Base-by-base conservation (phyloP, 257 asterid species). In the Solanum phureja region DNA sequence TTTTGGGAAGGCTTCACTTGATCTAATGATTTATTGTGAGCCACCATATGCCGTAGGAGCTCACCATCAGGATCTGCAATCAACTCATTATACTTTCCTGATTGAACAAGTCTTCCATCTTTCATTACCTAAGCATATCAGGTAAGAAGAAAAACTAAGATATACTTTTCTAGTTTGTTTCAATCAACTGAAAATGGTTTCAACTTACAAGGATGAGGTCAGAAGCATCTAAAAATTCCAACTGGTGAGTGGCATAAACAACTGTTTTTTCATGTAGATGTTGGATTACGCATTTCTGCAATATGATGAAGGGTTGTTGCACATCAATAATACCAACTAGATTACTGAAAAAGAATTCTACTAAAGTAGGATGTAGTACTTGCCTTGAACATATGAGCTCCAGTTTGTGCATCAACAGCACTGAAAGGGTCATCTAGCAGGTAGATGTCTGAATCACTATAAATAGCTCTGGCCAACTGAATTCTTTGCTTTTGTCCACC, bases 261-360 rank as follows among this genome's bases (percentile, higher is more conserved):
- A 94, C 95, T 11, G 98, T 95, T 89, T 94, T 95, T 9, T 88
- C 33, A 2, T 84, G 88, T 90, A 95, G 86, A 77, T 90, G 95
- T 89, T 93, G 93, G 92, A 91, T 87, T 79, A 94, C 73, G 60
- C 98, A 95, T 87, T 94, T 95, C 98, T 95, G 96, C 91, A 91
- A 81, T 34, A 74, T 56, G 29, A 75, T 81, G 87, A 49, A 29
- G 86, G 33, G 46, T 52, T 84, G 64, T 37, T 38, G 24, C 29
- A 35, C 37, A 64, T 58, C 21, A 27, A 29, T 38, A 87, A 83
- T 7, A 38, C 76, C 46, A 37, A 18, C 18, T 18, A 18, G 31
- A 91, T 46, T 21, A 27, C 35, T 71, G n/a, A 33, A 66, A 19
- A 29, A 38, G 44, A 40, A 40, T 2, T 40, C 44, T 40, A 8